Evolutionary conservation across 345 rosid genomes (phyloP).

Genomic region (Pistacia atlantica): DNA sequence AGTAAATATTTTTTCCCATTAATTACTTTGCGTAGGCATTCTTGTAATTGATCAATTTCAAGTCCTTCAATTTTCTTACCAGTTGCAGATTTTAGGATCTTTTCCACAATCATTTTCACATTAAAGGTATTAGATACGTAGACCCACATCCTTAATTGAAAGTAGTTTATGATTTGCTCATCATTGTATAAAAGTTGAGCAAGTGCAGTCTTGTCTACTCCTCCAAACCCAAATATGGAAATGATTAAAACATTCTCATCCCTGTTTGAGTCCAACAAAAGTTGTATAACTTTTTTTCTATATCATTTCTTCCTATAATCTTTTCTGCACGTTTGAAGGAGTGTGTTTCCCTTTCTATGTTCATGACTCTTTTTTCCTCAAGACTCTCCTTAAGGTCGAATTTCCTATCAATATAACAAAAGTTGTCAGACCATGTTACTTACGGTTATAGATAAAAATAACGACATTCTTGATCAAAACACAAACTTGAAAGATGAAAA

Average conservation of each 20-base stretch:
- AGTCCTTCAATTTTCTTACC: no score
- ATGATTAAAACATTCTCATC: background rate
- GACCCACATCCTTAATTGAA: background rate
- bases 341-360: background rate
- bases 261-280: background rate
- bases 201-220: slow-evolving; percentile 21
- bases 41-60: background rate
- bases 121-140: background rate
- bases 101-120: background rate
- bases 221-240: no score
- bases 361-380: background rate
- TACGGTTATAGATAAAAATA: no score
- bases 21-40: background rate
- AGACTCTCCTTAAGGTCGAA: background rate
- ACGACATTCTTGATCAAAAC: no score
- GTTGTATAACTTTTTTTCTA: background rate
- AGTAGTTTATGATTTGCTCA: background rate
- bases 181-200: slow-evolving; percentile 7
- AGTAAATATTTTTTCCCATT: background rate
- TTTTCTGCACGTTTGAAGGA: background rate
- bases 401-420: accelerated
- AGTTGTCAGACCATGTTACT: no score
- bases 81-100: background rate
- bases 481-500: no score
- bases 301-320: background rate